A percentile compares a stretch with the other conserved stretches of the same genome.
phyloP scores from a whole-genome alignment of 352 stramenopile genomes.

The Phytophthora citrophthora region DNA sequence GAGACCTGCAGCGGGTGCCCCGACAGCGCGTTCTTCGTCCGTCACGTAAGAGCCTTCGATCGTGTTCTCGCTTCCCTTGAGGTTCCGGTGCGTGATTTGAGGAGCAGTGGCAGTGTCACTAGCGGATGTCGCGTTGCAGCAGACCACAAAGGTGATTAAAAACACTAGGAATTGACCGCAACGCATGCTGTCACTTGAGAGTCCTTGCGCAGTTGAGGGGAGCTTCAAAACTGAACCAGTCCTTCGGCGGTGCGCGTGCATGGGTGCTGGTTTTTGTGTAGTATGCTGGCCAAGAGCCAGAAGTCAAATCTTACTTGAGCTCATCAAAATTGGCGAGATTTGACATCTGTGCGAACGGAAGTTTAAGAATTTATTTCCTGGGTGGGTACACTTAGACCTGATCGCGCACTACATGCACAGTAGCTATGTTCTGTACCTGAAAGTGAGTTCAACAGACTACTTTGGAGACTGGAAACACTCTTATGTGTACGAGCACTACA shows the following conservation, averaged over 20 bases:
- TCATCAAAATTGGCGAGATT: conserved; percentile 2
- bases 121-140: not conserved
- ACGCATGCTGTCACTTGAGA: not conserved
- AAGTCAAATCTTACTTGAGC: not conserved
- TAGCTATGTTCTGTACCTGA: no score
- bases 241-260: not conserved
- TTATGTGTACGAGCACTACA: not conserved
- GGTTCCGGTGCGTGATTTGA: not conserved
- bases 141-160: not conserved
- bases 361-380: not conserved
- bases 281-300: not conserved
- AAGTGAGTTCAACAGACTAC: no score
- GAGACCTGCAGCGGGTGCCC: not conserved
- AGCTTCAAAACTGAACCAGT: not conserved
- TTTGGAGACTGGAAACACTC: no score
- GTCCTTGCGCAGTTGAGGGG: not conserved
- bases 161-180: not conserved
- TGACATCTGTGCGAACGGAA: conserved; percentile 1
- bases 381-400: not conserved
- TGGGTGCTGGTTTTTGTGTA: not conserved
- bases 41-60: not conserved
- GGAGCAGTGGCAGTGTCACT: not conserved
- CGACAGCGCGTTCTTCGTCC: not conserved
- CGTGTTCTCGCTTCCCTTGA: not conserved
- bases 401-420: not conserved